Evolutionary conservation across 306 rosid species (phyloP), one percentile per base, ranked within the genome.

Genomic region (Castanospermum australe): DNA sequence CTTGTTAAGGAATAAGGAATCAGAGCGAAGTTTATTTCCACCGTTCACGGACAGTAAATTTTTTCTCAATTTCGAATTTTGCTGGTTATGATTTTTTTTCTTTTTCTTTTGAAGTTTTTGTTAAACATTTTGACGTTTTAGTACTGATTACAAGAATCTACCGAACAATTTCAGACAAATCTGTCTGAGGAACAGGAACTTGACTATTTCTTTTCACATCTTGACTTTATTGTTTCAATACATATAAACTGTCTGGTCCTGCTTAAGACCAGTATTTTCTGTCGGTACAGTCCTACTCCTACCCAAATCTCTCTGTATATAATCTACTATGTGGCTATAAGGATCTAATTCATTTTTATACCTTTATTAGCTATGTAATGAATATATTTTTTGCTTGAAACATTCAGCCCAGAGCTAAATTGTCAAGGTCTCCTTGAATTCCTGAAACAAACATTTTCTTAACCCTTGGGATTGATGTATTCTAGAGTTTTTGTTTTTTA

Each of bases 151-250:
- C 64, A 82, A 24, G 69, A 41, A 51, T 30, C 65, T 63, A 2
- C 54, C 22, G 15, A 24, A 77, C 42, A 72, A 28, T 77, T 61
- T 62, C 41, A 51, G 61, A 28, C 45, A 6, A 67, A 54, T 82
- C 21, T 71, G 71, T 35, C 66, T 14, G 21, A 45, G 69, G 55
- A 15, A 62, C 67, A 20, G 61, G 45, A 33, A 41, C 38, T 22
- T 15, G 71, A 56, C 64, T 63, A 39, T 82, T 42, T 71, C 64
- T 75, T 71, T 57, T 66, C 67, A 36, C 35, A 63, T 17, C 55
- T 14, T 56, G 14, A 71, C 62, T 30, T 32, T 22, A 15, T 33
- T 75, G 50, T 73, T 67, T 71, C 30, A n/a, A 24, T 65, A 33
- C 48, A 20, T 65, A 18, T 17, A 25, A 33, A 44, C 47, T 32